A percentile compares a stretch with the other conserved stretches of the same genome.
These are phyloP conservation scores for Cryptosporidium sp. DNA, from an alignment of 169 alveolate genomes.

Conservation along the genomic window DNA sequence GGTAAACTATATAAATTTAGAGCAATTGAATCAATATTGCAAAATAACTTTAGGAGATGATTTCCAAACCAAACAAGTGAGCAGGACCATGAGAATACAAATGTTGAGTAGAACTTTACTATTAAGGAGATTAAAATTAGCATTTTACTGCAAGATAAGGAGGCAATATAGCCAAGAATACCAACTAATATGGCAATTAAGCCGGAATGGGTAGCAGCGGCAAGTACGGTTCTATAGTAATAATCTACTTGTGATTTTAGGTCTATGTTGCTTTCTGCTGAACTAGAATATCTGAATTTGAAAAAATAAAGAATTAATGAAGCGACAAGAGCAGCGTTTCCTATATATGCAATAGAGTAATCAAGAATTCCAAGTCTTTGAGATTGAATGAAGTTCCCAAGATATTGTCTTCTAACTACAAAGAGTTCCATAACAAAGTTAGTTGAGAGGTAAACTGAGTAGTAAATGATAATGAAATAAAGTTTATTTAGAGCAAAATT, in stretches of 20 bases:
- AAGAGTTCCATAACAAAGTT: constrained; percentile 28
- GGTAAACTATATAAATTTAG: constrained; percentile 35
- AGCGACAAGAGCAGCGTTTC: constrained; percentile 29
- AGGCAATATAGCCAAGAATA: constrained; percentile 54
- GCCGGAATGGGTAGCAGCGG: constrained; percentile 44
- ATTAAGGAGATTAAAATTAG: constrained; percentile 38
- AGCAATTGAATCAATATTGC: constrained; percentile 28
- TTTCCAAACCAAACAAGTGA: constrained; percentile 73
- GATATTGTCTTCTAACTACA: constrained; percentile 50
- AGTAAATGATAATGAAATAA: neutral
- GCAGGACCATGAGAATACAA: constrained; percentile 68
- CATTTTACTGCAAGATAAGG: constrained; percentile 63
- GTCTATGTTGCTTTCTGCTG: constrained; percentile 15
- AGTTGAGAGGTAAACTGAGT: neutral
- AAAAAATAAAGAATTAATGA: constrained; percentile 37
- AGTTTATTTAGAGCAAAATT: neutral
- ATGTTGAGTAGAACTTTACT: constrained; percentile 57
- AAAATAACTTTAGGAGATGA: constrained; percentile 36
- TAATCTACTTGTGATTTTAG: constrained; percentile 43
- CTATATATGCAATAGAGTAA: constrained; percentile 50
- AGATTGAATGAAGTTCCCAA: constrained; percentile 1
- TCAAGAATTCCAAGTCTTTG: constrained; percentile 58
- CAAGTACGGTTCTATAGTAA: constrained; percentile 44
- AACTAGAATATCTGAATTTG: constrained; percentile 5
- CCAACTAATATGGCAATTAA: constrained; percentile 50